phyloP scores from a whole-genome alignment of 257 asterid species.

The Jacaranda copaia region DNA sequence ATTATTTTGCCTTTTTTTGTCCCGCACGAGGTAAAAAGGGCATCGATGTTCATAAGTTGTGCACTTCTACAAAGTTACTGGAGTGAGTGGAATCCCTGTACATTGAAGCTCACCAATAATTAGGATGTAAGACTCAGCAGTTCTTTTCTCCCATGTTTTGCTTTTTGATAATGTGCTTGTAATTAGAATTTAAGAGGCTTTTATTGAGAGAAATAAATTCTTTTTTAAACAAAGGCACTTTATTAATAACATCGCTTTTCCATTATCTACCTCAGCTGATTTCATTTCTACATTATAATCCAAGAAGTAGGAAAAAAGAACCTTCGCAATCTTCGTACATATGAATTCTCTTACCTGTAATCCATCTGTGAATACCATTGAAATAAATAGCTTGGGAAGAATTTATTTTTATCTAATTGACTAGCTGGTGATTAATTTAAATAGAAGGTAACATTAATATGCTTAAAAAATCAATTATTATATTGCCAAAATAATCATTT shows the following conservation, averaged over 20 bases:
- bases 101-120: conserved; percentile 51
- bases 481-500: too few relatives aligned
- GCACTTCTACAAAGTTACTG: conserved; percentile 33
- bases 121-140: conserved; percentile 16
- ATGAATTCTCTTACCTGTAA: too few relatives aligned
- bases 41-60: conserved; percentile 9
- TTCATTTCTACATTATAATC: neutral
- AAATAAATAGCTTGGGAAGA: too few relatives aligned
- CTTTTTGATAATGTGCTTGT: neutral
- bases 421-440: too few relatives aligned
- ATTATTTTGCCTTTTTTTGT: conserved; percentile 8
- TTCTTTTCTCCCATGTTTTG: neutral
- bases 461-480: too few relatives aligned
- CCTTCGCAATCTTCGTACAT: neutral
- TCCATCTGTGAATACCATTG: too few relatives aligned
- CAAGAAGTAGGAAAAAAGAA: neutral
- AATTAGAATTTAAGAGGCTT: neutral
- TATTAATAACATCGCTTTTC: neutral
- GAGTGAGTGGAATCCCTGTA: conserved; percentile 46
- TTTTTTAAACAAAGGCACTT: neutral
- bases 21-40: conserved; percentile 11
- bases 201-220: too few relatives aligned
- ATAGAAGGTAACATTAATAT: too few relatives aligned
- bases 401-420: too few relatives aligned
- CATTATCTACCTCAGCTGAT: neutral